Conservation (phyloP, 2,329 filamentous ascomycete species). For the Orbilia ellipsospora region DNA sequence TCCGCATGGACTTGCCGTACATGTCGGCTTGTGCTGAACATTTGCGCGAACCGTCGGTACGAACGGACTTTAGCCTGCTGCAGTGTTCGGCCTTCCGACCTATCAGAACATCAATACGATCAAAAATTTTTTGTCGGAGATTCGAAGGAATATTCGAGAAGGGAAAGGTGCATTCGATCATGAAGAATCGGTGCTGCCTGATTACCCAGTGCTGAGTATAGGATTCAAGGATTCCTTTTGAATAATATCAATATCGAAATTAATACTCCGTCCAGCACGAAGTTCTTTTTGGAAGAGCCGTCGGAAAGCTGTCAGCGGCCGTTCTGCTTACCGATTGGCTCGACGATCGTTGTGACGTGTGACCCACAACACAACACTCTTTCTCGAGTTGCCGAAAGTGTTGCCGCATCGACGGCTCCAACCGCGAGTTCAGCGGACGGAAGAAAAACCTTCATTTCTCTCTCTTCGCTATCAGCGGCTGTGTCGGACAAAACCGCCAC, state of each 20-base stretch:
- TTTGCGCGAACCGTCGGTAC: constrained; percentile 23
- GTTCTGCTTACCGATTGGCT: constrained; percentile 37
- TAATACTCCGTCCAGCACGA: constrained; percentile 10
- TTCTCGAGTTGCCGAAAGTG: constrained; percentile 1
- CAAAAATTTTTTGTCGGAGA: constrained; percentile 14
- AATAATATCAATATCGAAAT: constrained; percentile 17
- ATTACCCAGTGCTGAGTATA: constrained; percentile 12
- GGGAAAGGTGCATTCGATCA: constrained; percentile 52
- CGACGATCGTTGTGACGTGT: constrained; percentile 1
- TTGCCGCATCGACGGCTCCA: constrained; percentile 22
- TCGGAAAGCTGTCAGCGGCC: background rate
- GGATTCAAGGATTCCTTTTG: constrained; percentile 1
- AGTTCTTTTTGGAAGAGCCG: background rate
- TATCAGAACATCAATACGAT: constrained; percentile 28
- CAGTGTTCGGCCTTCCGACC: constrained; percentile 20
- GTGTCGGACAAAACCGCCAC: constrained; percentile 30
- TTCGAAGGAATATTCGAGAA: constrained; percentile 35
- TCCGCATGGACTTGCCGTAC: constrained; percentile 34
- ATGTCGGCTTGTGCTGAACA: constrained; percentile 26
- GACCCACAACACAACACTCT: constrained; percentile 22
- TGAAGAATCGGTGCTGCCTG: constrained; percentile 19
- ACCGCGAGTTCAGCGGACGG: background rate
- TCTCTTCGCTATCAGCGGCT: background rate
- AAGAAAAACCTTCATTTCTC: background rate
- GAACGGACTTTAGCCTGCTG: constrained; percentile 36